Evolutionary conservation across 768 basidiomycete species (phyloP), one percentile per base, ranked within the genome.

Genomic region (Tulasnella sp.): DNA sequence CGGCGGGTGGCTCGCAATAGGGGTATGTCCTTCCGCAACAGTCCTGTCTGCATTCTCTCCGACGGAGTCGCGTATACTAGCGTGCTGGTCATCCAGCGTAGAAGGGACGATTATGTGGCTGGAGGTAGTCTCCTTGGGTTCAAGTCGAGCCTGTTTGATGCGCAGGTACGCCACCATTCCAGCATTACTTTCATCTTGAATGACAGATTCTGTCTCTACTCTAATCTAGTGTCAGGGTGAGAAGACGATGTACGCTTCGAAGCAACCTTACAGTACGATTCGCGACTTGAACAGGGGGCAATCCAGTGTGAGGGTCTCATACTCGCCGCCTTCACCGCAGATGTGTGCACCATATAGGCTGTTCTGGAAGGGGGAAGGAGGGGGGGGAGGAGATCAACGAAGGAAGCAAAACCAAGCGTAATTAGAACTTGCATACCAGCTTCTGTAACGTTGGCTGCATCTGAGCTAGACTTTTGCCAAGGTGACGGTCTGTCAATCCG

Each of bases 321-420:
- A 99, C 85, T 99, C 98, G 2, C 98, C 98, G 1, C 98, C 98
- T 85, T 99, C 98, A 13, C 98, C 98, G 80, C 97, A 98, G 1
- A 97, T 88, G 82, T 99, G 98, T 0, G 92, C 91, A 5, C 96
- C 96, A 81, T 95, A 99, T 37, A 90, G 84, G 13, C 84, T 82
- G 83, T 96, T 94, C 94, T 95, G 80, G 2, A 23, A 20, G 46
- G 26, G 16, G 44, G 18, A 67, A 73, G 42, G 70, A 18, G 16
- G 18, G n/a, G 29, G 42, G 70, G n/a, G 16, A 2, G n/a, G 29
- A 5, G 15, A n/a, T 72, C 20, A 10, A 67, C 74, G 73, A 55
- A 32, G 5, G 35, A 32, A 5, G 35, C 5, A 23, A 73, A 13
- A 32, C 20, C 1, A 26, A 48, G n/a, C n/a, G 55, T 11, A 32